Evolutionary conservation across 768 basidiomycete genomes (phyloP), one percentile per base, ranked within the genome.

Genomic region (Termitomyces sp.): DNA sequence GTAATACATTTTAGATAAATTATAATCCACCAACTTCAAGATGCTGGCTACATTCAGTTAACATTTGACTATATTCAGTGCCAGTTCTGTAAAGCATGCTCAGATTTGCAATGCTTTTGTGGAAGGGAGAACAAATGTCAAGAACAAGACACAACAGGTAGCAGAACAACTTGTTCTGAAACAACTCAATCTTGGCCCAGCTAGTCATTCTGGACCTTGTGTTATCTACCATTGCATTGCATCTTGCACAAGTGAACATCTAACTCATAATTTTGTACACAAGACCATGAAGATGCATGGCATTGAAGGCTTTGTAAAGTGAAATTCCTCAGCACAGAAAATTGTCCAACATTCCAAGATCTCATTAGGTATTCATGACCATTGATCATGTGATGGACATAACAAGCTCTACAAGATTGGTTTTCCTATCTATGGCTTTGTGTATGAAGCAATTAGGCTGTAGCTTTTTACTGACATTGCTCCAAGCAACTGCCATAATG

Each of bases 341-440:
- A 5, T 50, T 16, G 11, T 23, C 9, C 3, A 9, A 5, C 34
- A 35, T 25, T 7, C 9, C 8, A 25, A 37, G 5, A 5, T 50
- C 23, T 8, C 11, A 10, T 50, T 39, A 14, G 35, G 35, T 1
- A 23, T 17, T 27, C 35, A 50, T 10, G 16, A 50, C 14, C 5
- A 35, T 12, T 50, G 23, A 23, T 7, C 14, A 17, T 35, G 23
- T 10, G 3, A 37, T 35, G 32, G 76, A 0, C 76, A 77, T 50
- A 70, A 77, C 48, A 78, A 77, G 53, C 64, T 78, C 1, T 61
- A 68, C 50, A 58, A 60, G 14, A 75, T 75, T 32, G 76, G 76
- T 0, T 77, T 77, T 59, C 69, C 72, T 0, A 64, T 76, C 6
- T 35, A 35, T 35, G 3, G 1, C 34, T 35, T 35, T 35, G 14